Percentiles rank a stretch among this genome's conserved stretches.
Evolutionary conservation across 805 yeast genomes (phyloP).

Genomic region (Myxozyma mucilagina): DNA sequence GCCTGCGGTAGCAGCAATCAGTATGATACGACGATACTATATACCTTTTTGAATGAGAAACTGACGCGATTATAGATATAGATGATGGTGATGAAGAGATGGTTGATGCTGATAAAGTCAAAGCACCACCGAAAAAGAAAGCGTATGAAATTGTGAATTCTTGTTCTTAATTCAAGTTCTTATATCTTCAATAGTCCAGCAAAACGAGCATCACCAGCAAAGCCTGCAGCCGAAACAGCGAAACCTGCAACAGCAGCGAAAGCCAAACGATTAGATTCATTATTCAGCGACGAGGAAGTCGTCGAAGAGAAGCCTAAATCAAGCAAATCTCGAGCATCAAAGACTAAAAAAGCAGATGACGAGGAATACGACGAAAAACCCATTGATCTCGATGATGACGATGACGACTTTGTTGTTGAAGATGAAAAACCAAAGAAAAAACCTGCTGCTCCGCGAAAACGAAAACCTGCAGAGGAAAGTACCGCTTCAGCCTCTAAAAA

Average conservation of each 20-base stretch:
- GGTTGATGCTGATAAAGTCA: not conserved
- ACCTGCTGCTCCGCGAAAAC: not conserved
- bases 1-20: not conserved
- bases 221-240: not conserved
- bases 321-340: not conserved
- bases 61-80: not conserved
- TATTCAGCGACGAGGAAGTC: constrained; percentile 20
- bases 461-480: not conserved
- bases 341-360: not conserved
- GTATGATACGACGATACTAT: not conserved
- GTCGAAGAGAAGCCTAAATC: not conserved
- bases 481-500: too few species aligned
- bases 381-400: not conserved
- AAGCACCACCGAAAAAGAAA: not conserved
- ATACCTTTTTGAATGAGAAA: not conserved
- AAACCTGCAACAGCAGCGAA: constrained; percentile 51
- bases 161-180: not conserved
- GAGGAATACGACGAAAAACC: not conserved
- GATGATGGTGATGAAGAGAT: not conserved
- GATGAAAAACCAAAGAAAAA: not conserved
- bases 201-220: not conserved
- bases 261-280: constrained; percentile 64
- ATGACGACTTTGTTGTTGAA: not conserved
- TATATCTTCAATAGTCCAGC: not conserved
- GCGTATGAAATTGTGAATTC: not conserved